Evolutionary conservation across 208 protist genomes (phyloP).

Genomic region (Acanthamoeba lugdunensis): DNA sequence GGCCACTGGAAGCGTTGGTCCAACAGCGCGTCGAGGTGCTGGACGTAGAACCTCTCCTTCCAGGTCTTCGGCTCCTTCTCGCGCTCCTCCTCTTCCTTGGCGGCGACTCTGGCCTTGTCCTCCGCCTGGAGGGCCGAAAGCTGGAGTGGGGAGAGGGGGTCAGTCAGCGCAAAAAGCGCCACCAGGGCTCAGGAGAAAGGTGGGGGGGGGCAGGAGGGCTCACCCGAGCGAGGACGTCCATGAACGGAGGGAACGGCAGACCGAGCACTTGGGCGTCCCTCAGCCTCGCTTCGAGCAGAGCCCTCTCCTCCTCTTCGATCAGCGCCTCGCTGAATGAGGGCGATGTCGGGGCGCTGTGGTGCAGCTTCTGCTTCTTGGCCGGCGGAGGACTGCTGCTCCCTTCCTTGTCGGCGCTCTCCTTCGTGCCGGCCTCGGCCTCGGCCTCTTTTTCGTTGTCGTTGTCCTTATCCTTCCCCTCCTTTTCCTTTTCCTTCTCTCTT

Average conservation of each 20-base stretch:
- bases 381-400: not conserved
- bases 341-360: not conserved
- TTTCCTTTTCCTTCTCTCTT: not conserved
- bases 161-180: not conserved
- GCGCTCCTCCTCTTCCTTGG: not conserved
- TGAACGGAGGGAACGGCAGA: not conserved
- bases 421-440: no score
- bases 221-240: not conserved
- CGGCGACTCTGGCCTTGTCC: not conserved
- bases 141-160: not conserved
- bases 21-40: slow-evolving; percentile 1
- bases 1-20: slow-evolving; percentile 13
- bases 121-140: not conserved
- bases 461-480: not conserved
- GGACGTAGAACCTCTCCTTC: slow-evolving; percentile 25
- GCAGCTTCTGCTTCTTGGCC: not conserved
- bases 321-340: not conserved
- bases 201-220: not conserved
- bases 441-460: no score
- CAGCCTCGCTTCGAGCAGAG: not conserved
- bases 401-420: no score
- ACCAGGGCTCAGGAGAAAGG: not conserved
- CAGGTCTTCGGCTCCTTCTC: slow-evolving; percentile 15
- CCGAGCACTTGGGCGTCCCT: no score
- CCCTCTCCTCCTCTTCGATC: not conserved